phyloP scores from a whole-genome alignment of 805 yeast genomes.

The Barnettozyma populi region DNA sequence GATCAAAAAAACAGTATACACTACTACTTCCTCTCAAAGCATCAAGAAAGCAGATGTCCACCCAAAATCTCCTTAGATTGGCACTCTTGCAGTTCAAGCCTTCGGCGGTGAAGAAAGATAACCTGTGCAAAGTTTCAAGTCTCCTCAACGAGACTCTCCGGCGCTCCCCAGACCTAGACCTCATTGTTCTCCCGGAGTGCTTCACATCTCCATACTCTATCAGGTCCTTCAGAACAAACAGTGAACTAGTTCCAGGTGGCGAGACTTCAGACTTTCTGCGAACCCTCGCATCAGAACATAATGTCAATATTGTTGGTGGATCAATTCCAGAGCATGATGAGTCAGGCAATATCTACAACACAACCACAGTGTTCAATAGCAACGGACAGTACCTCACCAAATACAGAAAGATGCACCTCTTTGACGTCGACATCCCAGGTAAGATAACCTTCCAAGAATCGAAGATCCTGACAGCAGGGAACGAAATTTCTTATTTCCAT shows the following conservation, averaged over 20 bases:
- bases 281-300: constrained; percentile 56
- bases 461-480: constrained; percentile 13
- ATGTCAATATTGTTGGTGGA: constrained; percentile 77
- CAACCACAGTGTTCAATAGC: constrained; percentile 67
- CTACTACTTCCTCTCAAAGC: background rate
- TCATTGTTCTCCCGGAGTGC: constrained; percentile 90
- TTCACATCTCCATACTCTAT: constrained; percentile 94
- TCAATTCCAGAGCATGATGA: constrained; percentile 73
- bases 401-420: constrained; percentile 18
- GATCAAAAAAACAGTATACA: background rate
- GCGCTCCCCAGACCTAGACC: constrained; percentile 55
- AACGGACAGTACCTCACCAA: constrained; percentile 62
- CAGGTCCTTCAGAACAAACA: constrained; percentile 75
- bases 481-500: constrained; percentile 12
- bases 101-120: constrained; percentile 62
- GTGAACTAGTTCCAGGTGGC: constrained; percentile 75
- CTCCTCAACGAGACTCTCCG: constrained; percentile 55
- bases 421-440: constrained; percentile 61
- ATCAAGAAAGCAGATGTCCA: background rate
- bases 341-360: constrained; percentile 56
- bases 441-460: constrained; percentile 84
- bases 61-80: constrained; percentile 40
- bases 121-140: constrained; percentile 56
- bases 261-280: constrained; percentile 59
- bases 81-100: constrained; percentile 84